Base-by-base conservation (phyloP, 306 rosid genomes). In the Echinosophora koreensis region DNA sequence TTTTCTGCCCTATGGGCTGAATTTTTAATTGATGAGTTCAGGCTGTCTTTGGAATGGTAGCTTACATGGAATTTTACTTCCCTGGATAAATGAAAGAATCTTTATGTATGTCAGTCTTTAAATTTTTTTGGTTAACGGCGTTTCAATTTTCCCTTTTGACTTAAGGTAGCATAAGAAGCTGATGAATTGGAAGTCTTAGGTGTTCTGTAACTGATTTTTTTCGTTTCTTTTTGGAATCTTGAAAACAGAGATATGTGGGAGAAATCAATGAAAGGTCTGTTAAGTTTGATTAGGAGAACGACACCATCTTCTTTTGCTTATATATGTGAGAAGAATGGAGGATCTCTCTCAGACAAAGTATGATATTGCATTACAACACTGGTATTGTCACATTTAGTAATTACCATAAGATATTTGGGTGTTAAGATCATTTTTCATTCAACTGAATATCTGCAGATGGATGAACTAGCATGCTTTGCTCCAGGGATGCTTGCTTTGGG, bases 401-500 rank as follows among this genome's bases (percentile, higher is more conserved):
- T 79, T 81, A 22, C 54, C 28, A 41, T 69, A 18, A 30, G 44
- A 70, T 42, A 56, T 72, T 74, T 55, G 57, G 62, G 1, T n/a
- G 49, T 72, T 38, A 62, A 32, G 69, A 27, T 41, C 37, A 76
- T 68, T 66, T 61, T 47, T 42, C 46, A 81, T 71, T 75, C 70
- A 17, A 55, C 59, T 65, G 77, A 61, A 75, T 55, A 69, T 75
- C 35, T 83, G 87, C 97, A 96, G 99, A 96, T 96, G 99, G 99
- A 96, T 79, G 98, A 96, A 88, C 83, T 96, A 39, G 99, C 99
- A 7, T 96, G 99, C 90, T 96, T 96, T 85, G 98, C 98, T 79
- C 99, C 99, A 12, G 99, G 99, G 82, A 96, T 96, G 99, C 32
- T 96, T 80, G 99, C 99, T 69, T 80, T 96, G 87, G 99, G 99